Evolutionary conservation across 1,139 yeast species (phyloP).

Genomic region (Arxiozyma heterogenica): DNA sequence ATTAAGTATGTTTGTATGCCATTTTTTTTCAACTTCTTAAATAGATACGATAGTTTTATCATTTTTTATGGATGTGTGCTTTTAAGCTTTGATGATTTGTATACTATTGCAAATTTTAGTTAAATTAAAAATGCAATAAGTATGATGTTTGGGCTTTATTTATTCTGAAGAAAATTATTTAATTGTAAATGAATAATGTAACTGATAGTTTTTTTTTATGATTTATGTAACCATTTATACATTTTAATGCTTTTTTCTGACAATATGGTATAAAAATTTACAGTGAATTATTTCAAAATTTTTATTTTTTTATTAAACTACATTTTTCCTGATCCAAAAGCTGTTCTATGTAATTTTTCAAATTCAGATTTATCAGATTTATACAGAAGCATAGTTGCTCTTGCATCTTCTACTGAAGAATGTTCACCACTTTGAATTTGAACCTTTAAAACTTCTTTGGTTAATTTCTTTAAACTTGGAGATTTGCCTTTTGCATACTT

Average conservation of each 20-base stretch:
- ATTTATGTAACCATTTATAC: no score
- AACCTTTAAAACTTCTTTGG: slow-evolving; percentile 46
- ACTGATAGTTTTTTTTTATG: no score
- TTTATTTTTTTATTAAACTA: neutral
- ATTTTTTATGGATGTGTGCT: neutral
- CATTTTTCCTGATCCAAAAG: neutral
- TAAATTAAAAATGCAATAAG: neutral
- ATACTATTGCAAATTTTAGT: neutral
- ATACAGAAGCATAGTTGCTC: slow-evolving; percentile 74
- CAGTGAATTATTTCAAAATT: no score
- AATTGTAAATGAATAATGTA: no score
- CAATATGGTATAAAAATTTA: no score
- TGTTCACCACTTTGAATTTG: slow-evolving; percentile 72
- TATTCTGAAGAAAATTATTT: neutral
- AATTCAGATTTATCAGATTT: slow-evolving; percentile 53
- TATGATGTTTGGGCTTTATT: neutral
- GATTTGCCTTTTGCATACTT: slow-evolving; percentile 51
- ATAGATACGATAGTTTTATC: no score
- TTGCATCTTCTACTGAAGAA: slow-evolving; percentile 86
- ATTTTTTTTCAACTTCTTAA: neutral
- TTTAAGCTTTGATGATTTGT: neutral
- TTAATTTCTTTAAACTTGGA: slow-evolving; percentile 62
- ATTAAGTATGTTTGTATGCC: no score
- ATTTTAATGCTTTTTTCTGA: neutral
- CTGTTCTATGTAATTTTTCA: slow-evolving; percentile 10